A percentile compares a stretch with the other conserved stretches of the same genome.
Evolutionary conservation across 495 filamentous ascomycete genomes (phyloP).

Genomic region (Penicillium angulare): DNA sequence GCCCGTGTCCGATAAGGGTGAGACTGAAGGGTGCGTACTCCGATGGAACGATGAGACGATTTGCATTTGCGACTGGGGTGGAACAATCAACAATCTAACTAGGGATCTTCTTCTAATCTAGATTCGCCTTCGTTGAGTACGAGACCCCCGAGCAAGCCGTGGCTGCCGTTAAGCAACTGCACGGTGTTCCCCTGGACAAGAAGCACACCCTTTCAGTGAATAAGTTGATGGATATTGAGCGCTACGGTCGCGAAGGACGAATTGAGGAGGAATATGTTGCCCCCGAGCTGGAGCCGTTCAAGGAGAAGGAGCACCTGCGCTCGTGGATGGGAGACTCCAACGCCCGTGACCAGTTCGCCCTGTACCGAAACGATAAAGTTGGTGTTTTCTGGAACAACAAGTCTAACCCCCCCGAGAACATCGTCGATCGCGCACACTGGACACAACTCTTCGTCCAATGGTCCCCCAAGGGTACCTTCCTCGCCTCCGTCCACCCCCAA

Average conservation of each 20-base stretch:
- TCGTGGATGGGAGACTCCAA: constrained; percentile 86
- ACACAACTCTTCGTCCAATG: constrained; percentile 97
- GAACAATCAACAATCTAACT: constrained; percentile 13
- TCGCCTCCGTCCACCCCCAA: constrained; percentile 90
- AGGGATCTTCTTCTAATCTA: constrained; percentile 32
- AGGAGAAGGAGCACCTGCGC: constrained; percentile 89
- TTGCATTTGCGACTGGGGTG: background rate
- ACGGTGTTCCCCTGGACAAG: constrained; percentile 84
- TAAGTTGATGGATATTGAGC: constrained; percentile 96
- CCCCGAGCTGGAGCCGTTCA: constrained; percentile 74
- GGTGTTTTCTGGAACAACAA: constrained; percentile 98
- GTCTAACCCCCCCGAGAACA: constrained; percentile 79
- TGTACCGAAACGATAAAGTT: constrained; percentile 85
- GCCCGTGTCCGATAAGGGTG: constrained; percentile 79
- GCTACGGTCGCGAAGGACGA: constrained; percentile 89
- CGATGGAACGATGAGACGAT: background rate
- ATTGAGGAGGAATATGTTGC: constrained; percentile 85
- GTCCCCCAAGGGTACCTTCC: constrained; percentile 91
- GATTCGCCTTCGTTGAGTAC: constrained; percentile 95
- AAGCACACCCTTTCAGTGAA: constrained; percentile 93
- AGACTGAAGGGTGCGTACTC: constrained; percentile 72
- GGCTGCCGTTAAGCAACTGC: constrained; percentile 80
- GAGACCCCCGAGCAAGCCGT: constrained; percentile 87
- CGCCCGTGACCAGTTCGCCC: constrained; percentile 89
- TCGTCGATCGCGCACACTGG: constrained; percentile 91